Percentiles rank a stretch among this genome's conserved stretches.
phyloP scores from a whole-genome alignment of 768 basidiomycete genomes.

The Tricholoma saponaceum region DNA sequence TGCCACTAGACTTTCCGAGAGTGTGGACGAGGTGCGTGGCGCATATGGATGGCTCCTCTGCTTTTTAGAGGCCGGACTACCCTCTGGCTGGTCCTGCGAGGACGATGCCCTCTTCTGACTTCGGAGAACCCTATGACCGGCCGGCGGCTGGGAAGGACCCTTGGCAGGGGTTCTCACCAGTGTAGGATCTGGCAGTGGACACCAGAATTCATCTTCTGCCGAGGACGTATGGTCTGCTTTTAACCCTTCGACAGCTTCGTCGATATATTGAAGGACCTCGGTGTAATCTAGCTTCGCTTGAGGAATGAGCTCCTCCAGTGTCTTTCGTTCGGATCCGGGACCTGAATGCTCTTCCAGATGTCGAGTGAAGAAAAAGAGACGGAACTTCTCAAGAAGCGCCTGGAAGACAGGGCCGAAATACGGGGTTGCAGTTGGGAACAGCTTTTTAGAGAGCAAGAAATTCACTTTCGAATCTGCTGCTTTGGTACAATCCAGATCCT shows the following conservation, averaged over 20 bases:
- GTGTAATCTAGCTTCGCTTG: not conserved
- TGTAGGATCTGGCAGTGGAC: not conserved
- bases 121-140: not conserved
- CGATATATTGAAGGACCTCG: not conserved
- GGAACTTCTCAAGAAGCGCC: too few relatives aligned
- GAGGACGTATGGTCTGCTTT: not conserved
- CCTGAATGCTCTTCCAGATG: not conserved
- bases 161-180: not conserved
- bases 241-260: not conserved
- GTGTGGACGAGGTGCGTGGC: not conserved
- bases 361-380: too few relatives aligned
- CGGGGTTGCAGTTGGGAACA: not conserved
- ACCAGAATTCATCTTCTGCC: not conserved
- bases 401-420: not conserved
- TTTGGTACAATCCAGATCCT: not conserved
- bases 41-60: not conserved
- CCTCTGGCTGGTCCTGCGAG: not conserved
- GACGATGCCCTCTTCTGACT: not conserved
- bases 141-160: not conserved
- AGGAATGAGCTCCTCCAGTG: not conserved
- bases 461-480: not conserved
- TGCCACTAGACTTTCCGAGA: not conserved
- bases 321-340: not conserved
- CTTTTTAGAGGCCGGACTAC: not conserved
- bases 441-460: not conserved